Evolutionary conservation across 2,329 filamentous ascomycete genomes (phyloP).

Genomic region (Phialocephala subalpina): DNA sequence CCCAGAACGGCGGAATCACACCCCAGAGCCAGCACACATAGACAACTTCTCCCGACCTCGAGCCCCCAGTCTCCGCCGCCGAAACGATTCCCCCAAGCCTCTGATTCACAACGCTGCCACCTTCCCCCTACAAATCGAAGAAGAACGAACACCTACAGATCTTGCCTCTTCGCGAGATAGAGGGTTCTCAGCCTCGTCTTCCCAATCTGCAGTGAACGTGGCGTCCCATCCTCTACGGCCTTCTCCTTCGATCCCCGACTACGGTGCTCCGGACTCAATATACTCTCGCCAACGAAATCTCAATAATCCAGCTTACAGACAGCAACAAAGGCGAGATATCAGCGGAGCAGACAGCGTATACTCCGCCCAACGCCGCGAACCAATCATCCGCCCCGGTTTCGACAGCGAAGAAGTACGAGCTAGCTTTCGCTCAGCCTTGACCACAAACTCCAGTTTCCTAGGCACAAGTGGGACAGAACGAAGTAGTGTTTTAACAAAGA

Average conservation of each 20-base stretch:
- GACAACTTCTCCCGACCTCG: slow-evolving; percentile 44
- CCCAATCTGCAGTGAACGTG: slow-evolving; percentile 35
- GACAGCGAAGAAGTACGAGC: slow-evolving; percentile 55
- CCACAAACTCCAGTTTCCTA: slow-evolving; percentile 61
- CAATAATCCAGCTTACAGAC: slow-evolving; percentile 36
- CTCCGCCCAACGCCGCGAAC: slow-evolving; percentile 39
- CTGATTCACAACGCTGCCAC: slow-evolving; percentile 32
- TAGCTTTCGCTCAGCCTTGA: slow-evolving; percentile 67
- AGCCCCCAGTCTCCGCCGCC: slow-evolving; percentile 36
- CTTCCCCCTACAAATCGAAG: slow-evolving; percentile 34
- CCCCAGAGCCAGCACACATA: slow-evolving; percentile 1
- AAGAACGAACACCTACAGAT: slow-evolving; percentile 32
- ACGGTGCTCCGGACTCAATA: slow-evolving; percentile 40
- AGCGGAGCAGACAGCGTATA: slow-evolving; percentile 40
- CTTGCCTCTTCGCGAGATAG: slow-evolving; percentile 36
- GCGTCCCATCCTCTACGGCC: slow-evolving; percentile 35
- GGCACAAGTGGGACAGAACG: slow-evolving; percentile 79
- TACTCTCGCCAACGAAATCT: slow-evolving; percentile 42
- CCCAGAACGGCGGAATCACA: slow-evolving; percentile 29
- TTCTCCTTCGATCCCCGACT: slow-evolving; percentile 44
- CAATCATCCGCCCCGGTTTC: slow-evolving; percentile 34
- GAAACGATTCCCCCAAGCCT: slow-evolving; percentile 40
- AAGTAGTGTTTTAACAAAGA: slow-evolving; percentile 82
- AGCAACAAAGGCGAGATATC: slow-evolving; percentile 25
- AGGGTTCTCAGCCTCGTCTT: slow-evolving; percentile 41